Evolutionary conservation across 1,284 basidiomycete genomes (phyloP).

Genomic region (Rhodotorula sp.): DNA sequence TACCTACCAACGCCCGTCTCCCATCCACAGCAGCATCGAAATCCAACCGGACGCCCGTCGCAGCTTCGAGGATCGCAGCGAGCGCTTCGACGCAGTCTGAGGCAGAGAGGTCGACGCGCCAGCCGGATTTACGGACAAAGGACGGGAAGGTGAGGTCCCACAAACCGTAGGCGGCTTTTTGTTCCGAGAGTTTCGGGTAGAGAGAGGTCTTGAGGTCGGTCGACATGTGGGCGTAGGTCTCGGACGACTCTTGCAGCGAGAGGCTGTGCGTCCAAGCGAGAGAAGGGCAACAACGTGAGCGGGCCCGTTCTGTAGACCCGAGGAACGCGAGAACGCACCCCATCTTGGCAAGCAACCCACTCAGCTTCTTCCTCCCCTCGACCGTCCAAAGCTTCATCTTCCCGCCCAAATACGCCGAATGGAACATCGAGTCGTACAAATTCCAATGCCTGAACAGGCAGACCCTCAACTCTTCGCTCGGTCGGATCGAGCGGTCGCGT

Average conservation of each 20-base stretch:
- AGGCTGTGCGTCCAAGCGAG: constrained; percentile 5
- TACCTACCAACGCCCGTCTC: constrained; percentile 59
- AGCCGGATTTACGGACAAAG: constrained; percentile 87
- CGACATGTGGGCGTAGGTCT: constrained; percentile 94
- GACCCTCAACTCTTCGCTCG: constrained; percentile 84
- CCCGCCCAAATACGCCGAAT: constrained; percentile 92
- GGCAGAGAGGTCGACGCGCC: constrained; percentile 79
- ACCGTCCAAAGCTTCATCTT: constrained; percentile 97
- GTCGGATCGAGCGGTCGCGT: constrained; percentile 74
- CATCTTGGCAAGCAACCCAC: constrained; percentile 96
- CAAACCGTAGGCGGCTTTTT: constrained; percentile 96
- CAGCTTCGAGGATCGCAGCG: constrained; percentile 82
- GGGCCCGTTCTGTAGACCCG: no score
- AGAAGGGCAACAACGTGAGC: no score
- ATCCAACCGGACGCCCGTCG: constrained; percentile 82
- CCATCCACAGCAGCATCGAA: constrained; percentile 58
- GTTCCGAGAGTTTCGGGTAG: constrained; percentile 75
- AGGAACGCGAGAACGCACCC: constrained; percentile 62
- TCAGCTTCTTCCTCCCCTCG: constrained; percentile 79
- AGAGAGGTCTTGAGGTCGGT: constrained; percentile 85
- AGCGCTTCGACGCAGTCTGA: constrained; percentile 91
- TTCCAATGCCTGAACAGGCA: constrained; percentile 97
- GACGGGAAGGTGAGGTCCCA: constrained; percentile 90
- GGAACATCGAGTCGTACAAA: constrained; percentile 94
- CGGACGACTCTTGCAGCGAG: constrained; percentile 83